A percentile compares a stretch with the other conserved stretches of the same genome.
Conservation (phyloP, 1,284 basidiomycete genomes). For the Ceratobasidium sp. region DNA sequence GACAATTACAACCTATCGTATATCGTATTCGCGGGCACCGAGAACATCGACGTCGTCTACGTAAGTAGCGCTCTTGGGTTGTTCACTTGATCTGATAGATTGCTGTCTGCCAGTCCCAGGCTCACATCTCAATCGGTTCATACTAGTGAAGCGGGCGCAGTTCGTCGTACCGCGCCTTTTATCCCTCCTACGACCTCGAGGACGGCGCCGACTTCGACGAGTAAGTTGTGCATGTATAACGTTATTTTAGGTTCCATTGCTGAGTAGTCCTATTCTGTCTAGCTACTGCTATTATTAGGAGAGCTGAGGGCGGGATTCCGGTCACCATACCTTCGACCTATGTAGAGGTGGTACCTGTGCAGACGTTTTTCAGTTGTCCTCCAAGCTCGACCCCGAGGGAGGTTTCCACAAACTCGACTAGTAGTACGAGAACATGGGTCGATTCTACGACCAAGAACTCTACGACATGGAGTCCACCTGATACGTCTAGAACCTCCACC, state of each 20-base stretch:
- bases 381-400: constrained; percentile 2
- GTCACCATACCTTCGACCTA: constrained; percentile 12
- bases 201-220: background rate
- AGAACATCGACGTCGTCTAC: background rate
- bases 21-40: constrained; percentile 25
- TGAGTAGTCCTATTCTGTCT: background rate
- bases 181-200: too few species aligned
- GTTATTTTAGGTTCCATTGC: background rate
- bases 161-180: too few species aligned
- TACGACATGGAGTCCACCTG: background rate
- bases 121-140: too few species aligned
- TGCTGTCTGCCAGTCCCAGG: too few species aligned
- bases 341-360: background rate
- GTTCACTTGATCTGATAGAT: too few species aligned
- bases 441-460: background rate
- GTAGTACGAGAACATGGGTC: background rate
- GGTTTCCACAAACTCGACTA: background rate
- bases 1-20: background rate
- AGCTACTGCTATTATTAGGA: background rate
- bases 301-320: background rate
- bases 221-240: background rate
- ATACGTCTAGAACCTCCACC: background rate
- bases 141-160: too few species aligned
- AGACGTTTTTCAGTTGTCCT: constrained; percentile 33
- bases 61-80: background rate